These are phyloP conservation scores for Podosphaera leucotricha DNA, from an alignment of 2,329 filamentous ascomycete genomes.

Conservation along the genomic window DNA sequence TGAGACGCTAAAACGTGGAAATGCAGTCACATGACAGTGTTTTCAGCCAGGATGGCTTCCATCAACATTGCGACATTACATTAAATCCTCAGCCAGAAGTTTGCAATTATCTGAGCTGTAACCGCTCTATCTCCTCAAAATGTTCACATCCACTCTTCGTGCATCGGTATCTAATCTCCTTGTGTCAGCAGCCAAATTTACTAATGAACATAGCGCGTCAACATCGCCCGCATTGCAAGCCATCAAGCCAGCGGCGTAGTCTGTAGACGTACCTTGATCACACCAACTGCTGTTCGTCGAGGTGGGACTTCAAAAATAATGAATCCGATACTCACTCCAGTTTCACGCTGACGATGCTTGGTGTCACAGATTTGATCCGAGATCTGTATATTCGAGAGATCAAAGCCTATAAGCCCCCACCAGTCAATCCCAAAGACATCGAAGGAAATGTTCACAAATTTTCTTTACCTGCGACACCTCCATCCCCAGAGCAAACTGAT, in stretches of 20 bases:
- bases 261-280: constrained; percentile 16
- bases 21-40: no score
- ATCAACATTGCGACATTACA: no score
- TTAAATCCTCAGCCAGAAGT: no score
- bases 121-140: constrained; percentile 8
- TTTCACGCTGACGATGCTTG: background rate
- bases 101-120: background rate
- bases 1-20: no score
- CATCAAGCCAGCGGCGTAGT: constrained; percentile 13
- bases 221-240: constrained; percentile 15
- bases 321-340: background rate
- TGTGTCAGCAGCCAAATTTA: constrained; percentile 5
- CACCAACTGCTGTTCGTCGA: constrained; percentile 16
- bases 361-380: constrained; percentile 54
- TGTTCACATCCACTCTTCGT: constrained; percentile 16
- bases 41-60: no score
- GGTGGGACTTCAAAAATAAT: constrained; percentile 8
- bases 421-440: constrained; percentile 65
- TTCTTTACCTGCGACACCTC: constrained; percentile 51
- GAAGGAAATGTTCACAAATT: constrained; percentile 86
- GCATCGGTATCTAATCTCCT: constrained; percentile 14
- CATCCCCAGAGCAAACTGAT: constrained; percentile 82
- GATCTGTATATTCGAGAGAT: constrained; percentile 94
- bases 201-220: constrained; percentile 15
- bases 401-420: constrained; percentile 74